A percentile compares a stretch with the other conserved stretches of the same genome.
Conservation (phyloP, 805 yeast species). For the Yamadazyma phyllophila region DNA sequence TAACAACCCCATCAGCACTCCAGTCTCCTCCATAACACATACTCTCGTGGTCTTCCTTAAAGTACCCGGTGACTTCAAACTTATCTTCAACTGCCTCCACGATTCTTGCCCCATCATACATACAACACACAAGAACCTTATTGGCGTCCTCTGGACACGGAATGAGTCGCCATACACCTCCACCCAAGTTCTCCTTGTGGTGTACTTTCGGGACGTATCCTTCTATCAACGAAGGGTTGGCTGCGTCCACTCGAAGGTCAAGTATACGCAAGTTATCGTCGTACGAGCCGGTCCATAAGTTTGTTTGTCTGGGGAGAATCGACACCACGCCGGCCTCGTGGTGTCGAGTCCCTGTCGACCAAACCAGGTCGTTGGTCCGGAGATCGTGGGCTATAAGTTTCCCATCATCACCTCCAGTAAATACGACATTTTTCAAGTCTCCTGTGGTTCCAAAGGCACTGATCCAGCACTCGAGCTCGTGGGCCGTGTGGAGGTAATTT, state of each 20-base stretch:
- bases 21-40: slow-evolving; percentile 98
- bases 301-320: slow-evolving; percentile 51
- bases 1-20: slow-evolving; percentile 53
- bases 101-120: slow-evolving; percentile 92
- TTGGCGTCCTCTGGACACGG: slow-evolving; percentile 53
- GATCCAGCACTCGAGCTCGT: slow-evolving; percentile 86
- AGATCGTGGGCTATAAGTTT: slow-evolving; percentile 71
- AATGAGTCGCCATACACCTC: slow-evolving; percentile 92
- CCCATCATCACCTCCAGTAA: slow-evolving; percentile 91
- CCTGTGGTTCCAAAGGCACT: slow-evolving; percentile 64
- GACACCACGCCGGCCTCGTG: slow-evolving; percentile 94
- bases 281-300: slow-evolving; percentile 85
- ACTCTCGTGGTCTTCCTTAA: slow-evolving; percentile 75
- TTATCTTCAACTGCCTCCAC: slow-evolving; percentile 29
- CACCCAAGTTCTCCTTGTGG: slow-evolving; percentile 59
- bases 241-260: slow-evolving; percentile 60
- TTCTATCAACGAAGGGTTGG: slow-evolving; percentile 32
- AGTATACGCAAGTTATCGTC: slow-evolving; percentile 74
- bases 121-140: slow-evolving; percentile 75
- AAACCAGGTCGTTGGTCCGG: slow-evolving; percentile 35
- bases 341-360: slow-evolving; percentile 46
- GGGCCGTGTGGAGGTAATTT: slow-evolving; percentile 39
- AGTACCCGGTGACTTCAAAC: slow-evolving; percentile 38
- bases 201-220: slow-evolving; percentile 53
- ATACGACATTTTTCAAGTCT: slow-evolving; percentile 54